Percentiles rank a stretch among this genome's conserved stretches.
Evolutionary conservation across 352 stramenopile species (phyloP).

Genomic region (Globisporangium carolinianum): DNA sequence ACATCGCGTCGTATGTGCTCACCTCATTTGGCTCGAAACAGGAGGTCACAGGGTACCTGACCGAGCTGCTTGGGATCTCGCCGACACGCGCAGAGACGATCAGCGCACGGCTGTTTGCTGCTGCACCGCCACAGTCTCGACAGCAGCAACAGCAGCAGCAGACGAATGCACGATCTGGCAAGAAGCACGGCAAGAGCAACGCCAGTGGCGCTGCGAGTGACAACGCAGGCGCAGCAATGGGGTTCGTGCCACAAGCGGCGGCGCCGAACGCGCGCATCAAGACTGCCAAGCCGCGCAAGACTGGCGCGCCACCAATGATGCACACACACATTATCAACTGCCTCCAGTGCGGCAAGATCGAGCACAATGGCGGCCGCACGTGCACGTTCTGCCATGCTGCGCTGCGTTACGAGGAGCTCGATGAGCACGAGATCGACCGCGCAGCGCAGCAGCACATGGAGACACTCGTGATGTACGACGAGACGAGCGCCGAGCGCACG

Average conservation of each 20-base stretch:
- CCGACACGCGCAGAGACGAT: conserved; percentile 38
- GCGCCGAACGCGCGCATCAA: conserved; percentile 44
- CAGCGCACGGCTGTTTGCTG: conserved; percentile 32
- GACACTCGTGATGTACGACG: conserved; percentile 41
- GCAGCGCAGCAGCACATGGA: conserved; percentile 46
- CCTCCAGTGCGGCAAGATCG: conserved; percentile 55
- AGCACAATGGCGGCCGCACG: conserved; percentile 44
- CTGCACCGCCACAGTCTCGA: background rate
- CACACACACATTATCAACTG: conserved; percentile 67
- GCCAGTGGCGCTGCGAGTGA: background rate
- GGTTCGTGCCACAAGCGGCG: conserved; percentile 31
- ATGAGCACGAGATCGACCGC: conserved; percentile 23
- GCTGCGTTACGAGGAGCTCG: conserved; percentile 45
- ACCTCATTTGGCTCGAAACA: conserved; percentile 35
- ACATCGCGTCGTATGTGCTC: conserved; percentile 55
- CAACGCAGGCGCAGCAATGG: background rate
- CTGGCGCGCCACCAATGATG: conserved; percentile 26
- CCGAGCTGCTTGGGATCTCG: conserved; percentile 58
- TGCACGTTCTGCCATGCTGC: conserved; percentile 55
- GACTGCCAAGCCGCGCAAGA: conserved; percentile 37
- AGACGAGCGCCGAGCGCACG: conserved; percentile 33
- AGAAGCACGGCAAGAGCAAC: background rate
- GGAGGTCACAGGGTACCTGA: conserved; percentile 51
- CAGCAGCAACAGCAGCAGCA: too few species aligned
- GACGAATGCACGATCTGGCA: background rate